Evolutionary conservation across 495 filamentous ascomycete genomes (phyloP), one percentile per base, ranked within the genome.

Genomic region (Penicillium herquei): DNA sequence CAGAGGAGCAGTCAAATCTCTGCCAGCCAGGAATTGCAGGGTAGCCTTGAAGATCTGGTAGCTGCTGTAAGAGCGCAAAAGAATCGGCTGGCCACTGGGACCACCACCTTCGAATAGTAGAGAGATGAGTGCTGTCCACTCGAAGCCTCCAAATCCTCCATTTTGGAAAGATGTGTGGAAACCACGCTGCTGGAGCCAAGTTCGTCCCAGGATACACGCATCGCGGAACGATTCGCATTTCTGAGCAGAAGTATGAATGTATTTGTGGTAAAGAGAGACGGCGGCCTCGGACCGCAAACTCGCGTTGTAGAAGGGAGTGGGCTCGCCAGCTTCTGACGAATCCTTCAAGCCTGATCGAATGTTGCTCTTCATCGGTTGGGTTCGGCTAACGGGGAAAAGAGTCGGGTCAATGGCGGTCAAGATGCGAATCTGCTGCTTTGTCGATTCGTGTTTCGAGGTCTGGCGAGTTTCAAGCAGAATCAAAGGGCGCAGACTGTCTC

Each of bases 31-130:
- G 64, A 90, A 96, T 68, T 97, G 91, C 41, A 98, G 64, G 6
- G 84, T 85, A 1, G 87, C 92, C 67, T 96, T 98, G 78, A 98
- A 96, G 54, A 98, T 82, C 69, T 98, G 93, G 42, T 94, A 94
- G 73, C 87, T 89, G 70, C 87, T 96, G 59, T 96, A 89, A 7
- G 89, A 88, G 13, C 84, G 72, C 21, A 90, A 86, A 2, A 98
- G 77, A 18, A 91, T 65, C 3, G 86, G 78, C 49, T 84, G 80
- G 5, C 88, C 89, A 58, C 82, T 86, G 3, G 79, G 78, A 13
- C 85, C 88, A 9, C 87, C 87, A 3, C 84, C 82, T 65, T 92
- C 87, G 47, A 98, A 78, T 2, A 98, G 76, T 16, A 96, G 75
- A n/a, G 92, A 89, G 60, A 89, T 79, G 1, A 92, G 64, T 26